These are phyloP conservation scores for Heterobasidion annosum DNA, from an alignment of 1,284 basidiomycete species.

Conservation along the genomic window DNA sequence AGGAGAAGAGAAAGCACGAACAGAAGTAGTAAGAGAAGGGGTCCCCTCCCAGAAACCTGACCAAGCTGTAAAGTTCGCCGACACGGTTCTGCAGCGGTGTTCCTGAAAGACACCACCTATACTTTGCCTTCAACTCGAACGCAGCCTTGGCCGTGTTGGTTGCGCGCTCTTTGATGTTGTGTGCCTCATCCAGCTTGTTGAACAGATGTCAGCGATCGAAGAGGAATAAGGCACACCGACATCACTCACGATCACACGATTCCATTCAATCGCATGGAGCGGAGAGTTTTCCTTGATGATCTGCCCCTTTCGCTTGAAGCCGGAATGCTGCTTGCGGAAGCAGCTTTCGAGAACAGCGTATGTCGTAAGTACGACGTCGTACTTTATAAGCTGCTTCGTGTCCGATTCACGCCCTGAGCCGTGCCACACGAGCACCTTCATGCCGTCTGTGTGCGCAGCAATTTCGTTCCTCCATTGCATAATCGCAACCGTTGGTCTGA, in stretches of 20 bases:
- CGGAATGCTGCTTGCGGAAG: conserved; percentile 88
- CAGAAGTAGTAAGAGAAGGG: conserved; percentile 93
- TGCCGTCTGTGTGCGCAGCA: conserved; percentile 67
- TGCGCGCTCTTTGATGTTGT: conserved; percentile 94
- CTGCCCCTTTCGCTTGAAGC: conserved; percentile 82
- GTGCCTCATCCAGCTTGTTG: conserved; percentile 86
- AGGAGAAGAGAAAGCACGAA: conserved; percentile 27
- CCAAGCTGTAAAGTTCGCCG: conserved; percentile 94
- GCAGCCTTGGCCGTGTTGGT: conserved; percentile 96
- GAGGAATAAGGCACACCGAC: neutral
- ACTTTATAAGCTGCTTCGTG: conserved; percentile 65
- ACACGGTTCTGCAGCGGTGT: conserved; percentile 97
- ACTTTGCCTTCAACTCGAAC: conserved; percentile 79
- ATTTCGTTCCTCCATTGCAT: conserved; percentile 99
- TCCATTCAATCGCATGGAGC: conserved; percentile 84
- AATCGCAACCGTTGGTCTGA: conserved; percentile 87
- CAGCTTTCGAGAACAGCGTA: conserved; percentile 88
- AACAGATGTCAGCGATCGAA: neutral
- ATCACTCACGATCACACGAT: conserved; percentile 55
- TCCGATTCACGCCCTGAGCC: conserved; percentile 65
- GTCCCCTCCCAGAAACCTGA: conserved; percentile 88
- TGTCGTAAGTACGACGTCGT: conserved; percentile 80
- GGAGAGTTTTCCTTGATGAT: conserved; percentile 88
- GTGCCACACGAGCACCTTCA: conserved; percentile 89
- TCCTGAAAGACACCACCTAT: conserved; percentile 96